Evolutionary conservation across 1,284 basidiomycete genomes (phyloP).

Genomic region (Pseudozyma pruni): DNA sequence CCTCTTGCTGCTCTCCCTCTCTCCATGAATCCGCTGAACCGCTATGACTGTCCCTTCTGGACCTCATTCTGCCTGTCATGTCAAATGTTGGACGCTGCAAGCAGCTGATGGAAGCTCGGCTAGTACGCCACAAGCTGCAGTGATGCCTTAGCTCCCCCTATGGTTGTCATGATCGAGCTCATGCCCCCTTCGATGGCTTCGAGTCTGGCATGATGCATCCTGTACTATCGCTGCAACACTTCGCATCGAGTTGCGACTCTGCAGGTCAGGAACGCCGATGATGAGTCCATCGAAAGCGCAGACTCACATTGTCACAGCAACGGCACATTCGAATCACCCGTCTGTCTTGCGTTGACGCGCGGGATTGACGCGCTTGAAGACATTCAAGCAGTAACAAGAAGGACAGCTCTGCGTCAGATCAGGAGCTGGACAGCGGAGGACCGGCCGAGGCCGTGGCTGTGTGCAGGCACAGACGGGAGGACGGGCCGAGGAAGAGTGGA

Average conservation of each 20-base stretch:
- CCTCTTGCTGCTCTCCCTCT: too few species aligned
- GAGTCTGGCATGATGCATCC: slow-evolving; percentile 15
- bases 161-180: background rate
- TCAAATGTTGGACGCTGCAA: background rate
- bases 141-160: too few species aligned
- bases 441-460: background rate
- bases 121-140: background rate
- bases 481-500: background rate
- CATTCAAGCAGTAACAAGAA: background rate
- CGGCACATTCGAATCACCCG: too few species aligned
- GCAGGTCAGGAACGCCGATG: too few species aligned
- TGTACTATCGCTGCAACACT: too few species aligned
- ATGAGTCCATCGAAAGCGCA: too few species aligned
- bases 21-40: too few species aligned
- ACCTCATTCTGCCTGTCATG: slow-evolving; percentile 11
- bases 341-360: too few species aligned
- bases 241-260: too few species aligned
- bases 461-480: background rate
- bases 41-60: background rate
- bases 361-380: background rate
- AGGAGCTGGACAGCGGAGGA: too few species aligned
- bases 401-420: too few species aligned
- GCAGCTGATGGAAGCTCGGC: slow-evolving; percentile 16
- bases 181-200: slow-evolving; percentile 2
- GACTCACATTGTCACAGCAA: too few species aligned